A percentile compares a stretch with the other conserved stretches of the same genome.
phyloP scores from a whole-genome alignment of 192 early-diverging fungal species.

The Funneliformis geosporum region DNA sequence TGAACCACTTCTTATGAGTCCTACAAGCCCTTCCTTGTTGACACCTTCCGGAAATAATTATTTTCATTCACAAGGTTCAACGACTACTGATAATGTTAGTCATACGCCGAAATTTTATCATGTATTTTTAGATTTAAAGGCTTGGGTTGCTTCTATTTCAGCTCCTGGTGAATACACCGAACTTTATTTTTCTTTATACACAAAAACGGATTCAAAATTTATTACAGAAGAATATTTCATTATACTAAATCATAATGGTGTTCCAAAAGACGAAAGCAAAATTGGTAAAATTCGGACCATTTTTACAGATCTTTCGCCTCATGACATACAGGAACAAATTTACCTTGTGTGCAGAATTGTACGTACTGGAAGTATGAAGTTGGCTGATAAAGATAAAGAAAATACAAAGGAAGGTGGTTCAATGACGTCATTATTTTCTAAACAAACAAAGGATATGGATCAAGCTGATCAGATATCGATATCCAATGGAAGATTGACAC shows the following conservation, averaged over 20 bases:
- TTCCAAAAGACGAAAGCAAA: constrained; percentile 47
- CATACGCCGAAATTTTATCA: constrained; percentile 40
- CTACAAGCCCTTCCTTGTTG: not conserved
- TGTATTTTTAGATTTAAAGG: constrained; percentile 60
- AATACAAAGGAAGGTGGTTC: constrained; percentile 19
- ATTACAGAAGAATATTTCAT: constrained; percentile 66
- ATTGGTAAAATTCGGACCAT: constrained; percentile 54
- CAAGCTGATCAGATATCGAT: constrained; percentile 27
- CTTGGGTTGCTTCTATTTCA: constrained; percentile 59
- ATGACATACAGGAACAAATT: constrained; percentile 53
- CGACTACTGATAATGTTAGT: not conserved
- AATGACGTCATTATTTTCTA: constrained; percentile 23
- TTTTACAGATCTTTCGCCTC: constrained; percentile 58
- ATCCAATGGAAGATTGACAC: not conserved
- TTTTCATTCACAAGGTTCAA: not conserved
- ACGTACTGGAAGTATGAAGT: constrained; percentile 63
- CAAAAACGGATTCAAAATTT: constrained; percentile 43
- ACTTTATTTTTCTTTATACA: constrained; percentile 62
- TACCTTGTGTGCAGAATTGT: constrained; percentile 66
- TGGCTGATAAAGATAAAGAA: constrained; percentile 51
- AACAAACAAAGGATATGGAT: constrained; percentile 26
- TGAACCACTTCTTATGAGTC: constrained; percentile 10
- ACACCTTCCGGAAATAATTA: not conserved
- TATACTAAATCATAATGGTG: constrained; percentile 55
- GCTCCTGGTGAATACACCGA: constrained; percentile 62